Conservation (phyloP, 139 green algal genomes). For the Edaphochlamys debaryana region DNA sequence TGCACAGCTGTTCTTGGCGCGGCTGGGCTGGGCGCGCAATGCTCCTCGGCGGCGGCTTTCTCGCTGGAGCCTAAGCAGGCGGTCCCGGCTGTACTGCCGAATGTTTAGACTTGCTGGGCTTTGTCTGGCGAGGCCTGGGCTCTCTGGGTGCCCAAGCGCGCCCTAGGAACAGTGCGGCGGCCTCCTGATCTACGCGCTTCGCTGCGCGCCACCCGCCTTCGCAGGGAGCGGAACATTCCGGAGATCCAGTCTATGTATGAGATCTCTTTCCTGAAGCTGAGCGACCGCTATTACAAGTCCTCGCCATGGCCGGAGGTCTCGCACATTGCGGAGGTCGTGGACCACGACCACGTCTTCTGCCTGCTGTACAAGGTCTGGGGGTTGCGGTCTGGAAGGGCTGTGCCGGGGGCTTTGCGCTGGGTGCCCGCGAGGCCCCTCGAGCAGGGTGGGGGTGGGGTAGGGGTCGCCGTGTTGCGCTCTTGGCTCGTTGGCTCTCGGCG, state of each 20-base stretch:
- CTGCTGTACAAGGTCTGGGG: slow-evolving; percentile 93
- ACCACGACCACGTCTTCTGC: slow-evolving; percentile 98
- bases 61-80: too few relatives aligned
- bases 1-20: not conserved
- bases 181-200: not conserved
- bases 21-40: not conserved
- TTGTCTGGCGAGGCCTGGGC: too few relatives aligned
- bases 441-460: not conserved
- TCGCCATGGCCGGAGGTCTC: slow-evolving; percentile 89
- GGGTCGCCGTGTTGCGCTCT: not conserved
- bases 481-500: too few relatives aligned
- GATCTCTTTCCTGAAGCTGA: slow-evolving; percentile 92
- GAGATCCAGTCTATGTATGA: slow-evolving; percentile 99
- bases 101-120: too few relatives aligned
- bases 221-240: slow-evolving; percentile 94
- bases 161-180: too few relatives aligned
- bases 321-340: slow-evolving; percentile 85
- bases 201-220: not conserved
- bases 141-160: too few relatives aligned
- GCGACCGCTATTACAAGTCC: slow-evolving; percentile 96
- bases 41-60: not conserved
- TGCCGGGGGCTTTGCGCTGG: not conserved
- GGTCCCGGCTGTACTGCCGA: too few relatives aligned
- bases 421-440: not conserved
- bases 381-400: not conserved